These are phyloP conservation scores for Emmonsiellopsis sp. DNA, from an alignment of 2,329 filamentous ascomycete genomes.

Conservation along the genomic window DNA sequence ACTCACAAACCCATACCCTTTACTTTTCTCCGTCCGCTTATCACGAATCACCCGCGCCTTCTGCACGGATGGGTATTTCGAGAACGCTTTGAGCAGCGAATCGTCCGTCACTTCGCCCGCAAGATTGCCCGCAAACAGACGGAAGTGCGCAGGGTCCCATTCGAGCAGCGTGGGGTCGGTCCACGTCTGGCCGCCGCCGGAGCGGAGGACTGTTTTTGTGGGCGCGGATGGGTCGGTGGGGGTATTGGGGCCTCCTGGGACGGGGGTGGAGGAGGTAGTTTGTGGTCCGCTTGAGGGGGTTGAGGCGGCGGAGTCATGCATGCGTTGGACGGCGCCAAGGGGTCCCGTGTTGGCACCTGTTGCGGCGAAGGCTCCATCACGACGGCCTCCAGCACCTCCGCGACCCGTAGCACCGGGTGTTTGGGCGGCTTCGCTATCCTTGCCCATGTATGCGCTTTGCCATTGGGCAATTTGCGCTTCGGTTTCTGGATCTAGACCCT, in stretches of 20 bases:
- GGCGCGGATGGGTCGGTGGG: slow-evolving; percentile 24
- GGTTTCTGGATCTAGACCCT: slow-evolving; percentile 62
- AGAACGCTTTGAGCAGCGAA: slow-evolving; percentile 85
- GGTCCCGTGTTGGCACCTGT: slow-evolving; percentile 39
- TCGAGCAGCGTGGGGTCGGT: slow-evolving; percentile 80
- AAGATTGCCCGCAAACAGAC: slow-evolving; percentile 92
- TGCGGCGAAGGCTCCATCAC: slow-evolving; percentile 32
- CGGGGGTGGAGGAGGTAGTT: slow-evolving; percentile 35
- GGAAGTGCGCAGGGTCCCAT: slow-evolving; percentile 91
- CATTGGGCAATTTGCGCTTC: slow-evolving; percentile 90
- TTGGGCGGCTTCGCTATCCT: slow-evolving; percentile 39
- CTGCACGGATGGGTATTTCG: slow-evolving; percentile 75
- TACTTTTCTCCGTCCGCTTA: slow-evolving; percentile 92
- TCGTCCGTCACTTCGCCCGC: slow-evolving; percentile 97
- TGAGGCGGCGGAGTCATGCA: slow-evolving; percentile 17
- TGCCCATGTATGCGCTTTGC: slow-evolving; percentile 77
- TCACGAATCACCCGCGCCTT: slow-evolving; percentile 92
- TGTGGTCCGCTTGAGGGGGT: slow-evolving; percentile 21
- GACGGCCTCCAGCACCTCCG: slow-evolving; percentile 27
- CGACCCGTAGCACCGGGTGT: slow-evolving; percentile 21
- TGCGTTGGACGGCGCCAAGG: slow-evolving; percentile 26
- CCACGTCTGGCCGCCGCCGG: slow-evolving; percentile 89
- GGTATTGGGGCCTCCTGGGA: slow-evolving; percentile 31
- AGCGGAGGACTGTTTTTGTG: slow-evolving; percentile 78
- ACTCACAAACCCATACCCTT: slow-evolving; percentile 92